Base-by-base conservation (phyloP, 495 filamentous ascomycete species). In the Coniosporium apollinis region DNA sequence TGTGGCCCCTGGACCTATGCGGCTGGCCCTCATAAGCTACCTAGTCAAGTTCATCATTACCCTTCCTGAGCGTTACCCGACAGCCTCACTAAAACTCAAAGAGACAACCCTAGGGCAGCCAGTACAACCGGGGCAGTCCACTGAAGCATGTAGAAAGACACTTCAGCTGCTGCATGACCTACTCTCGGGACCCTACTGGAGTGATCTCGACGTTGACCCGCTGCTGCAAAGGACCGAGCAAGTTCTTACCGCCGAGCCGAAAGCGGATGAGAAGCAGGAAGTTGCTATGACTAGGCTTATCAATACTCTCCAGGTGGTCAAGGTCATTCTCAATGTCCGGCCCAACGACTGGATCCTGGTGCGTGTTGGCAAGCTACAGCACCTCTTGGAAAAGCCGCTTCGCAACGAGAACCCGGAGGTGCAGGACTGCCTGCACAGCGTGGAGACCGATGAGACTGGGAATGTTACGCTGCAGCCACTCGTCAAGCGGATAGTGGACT, bases 21-120 rank as follows among this genome's bases (percentile, higher is more conserved):
- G 83, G 9, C 67, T 68, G 6, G 73, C 83, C 47, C 73, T 96
- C 58, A 69, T 93, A 28, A 91, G 86, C 49, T 96, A 94, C 52
- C 67, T 96, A 14, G 82, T 93, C 16, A 78, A 86, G 24, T 94
- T 94, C 54, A 94, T 96, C 47, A 83, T 82, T 5, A 74, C 79
- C 16, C 68, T 89, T n/a, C 76, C 72, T 30, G 86, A 89, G 57
- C 70, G 80, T 28, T 93, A 77, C 57, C 74, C 69, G 31, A 71
- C 80, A 20, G 73, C 74, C 4, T 77, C 80, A 9, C 66, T 74
- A 13, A 76, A 72, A 25, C 56, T 70, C 14, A 75, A 76, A 44
- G 71, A 76, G 17, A 15, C 24, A 8, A 33, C 21, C 7, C 24
- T 9, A 14, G 14, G 19, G 17, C 28, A 38, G 2, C 7, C 28